Evolutionary conservation across 176 grass and related monocot genomes (phyloP), one percentile per base, ranked within the genome.

Genomic region (Olyra latifolia): DNA sequence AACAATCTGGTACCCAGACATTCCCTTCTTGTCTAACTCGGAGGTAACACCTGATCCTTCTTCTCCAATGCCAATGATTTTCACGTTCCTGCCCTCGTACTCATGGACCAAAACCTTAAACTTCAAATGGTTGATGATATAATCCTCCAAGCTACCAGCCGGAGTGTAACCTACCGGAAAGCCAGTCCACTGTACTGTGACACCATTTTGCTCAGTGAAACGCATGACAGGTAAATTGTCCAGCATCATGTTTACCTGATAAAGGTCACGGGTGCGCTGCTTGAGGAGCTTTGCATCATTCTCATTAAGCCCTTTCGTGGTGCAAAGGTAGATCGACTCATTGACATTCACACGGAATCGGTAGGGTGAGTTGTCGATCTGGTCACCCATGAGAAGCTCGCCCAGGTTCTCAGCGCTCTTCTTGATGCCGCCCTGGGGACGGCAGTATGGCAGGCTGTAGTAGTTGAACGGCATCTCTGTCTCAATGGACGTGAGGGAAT

Each of bases 191-290:
- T 93, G 94, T 64, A 97, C 85, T 27, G 48, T 86, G 55, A 93
- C 28, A 27, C 86, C 91, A 45, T 93, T 93, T 72, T 91, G 86
- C 64, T 97, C 83, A 53, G 91, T 85, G 22, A 93, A 97, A 32
- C 91, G 85, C 88, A 89, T 91, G 71, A 97, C 91, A 2, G 94
- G 94, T 30, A 97, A 85, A 77, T 97, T 97, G 76, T 97, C 94
- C 48, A 97, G 83, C 57, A 97, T 93, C 91, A 97, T 97, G 73
- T 97, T 97, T 12, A 97, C 94, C 88, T 97, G 91, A 68, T 97
- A 97, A 40, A 97, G 84, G 78, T 97, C 94, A 52, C 52, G 86
- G 15, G 83, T 84, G 40, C 94, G 87, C 77, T 97, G 88, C 76
- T 93, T 93, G 60, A 93, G 84, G 66, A 97, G 80, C 76, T 93